A percentile compares a stretch with the other conserved stretches of the same genome.
Evolutionary conservation across 768 basidiomycete genomes (phyloP).

Genomic region (Butyriboletus loyo): DNA sequence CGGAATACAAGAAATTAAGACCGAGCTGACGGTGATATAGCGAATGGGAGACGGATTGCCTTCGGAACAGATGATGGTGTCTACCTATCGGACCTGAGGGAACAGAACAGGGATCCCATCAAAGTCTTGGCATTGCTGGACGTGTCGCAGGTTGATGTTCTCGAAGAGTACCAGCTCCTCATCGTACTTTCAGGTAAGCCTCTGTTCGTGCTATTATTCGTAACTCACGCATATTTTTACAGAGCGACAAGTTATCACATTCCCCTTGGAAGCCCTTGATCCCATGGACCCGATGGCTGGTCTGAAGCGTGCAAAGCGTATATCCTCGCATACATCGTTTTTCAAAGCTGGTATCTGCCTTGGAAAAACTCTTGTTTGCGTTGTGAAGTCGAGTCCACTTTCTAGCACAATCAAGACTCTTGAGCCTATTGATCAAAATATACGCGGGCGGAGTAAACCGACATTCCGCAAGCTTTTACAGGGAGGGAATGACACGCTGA

Average conservation of each 20-base stretch:
- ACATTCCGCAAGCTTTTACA: constrained; percentile 95
- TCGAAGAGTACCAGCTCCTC: constrained; percentile 93
- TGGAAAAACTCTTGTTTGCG: constrained; percentile 88
- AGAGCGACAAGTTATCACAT: constrained; percentile 96
- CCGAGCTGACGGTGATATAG: constrained; percentile 39
- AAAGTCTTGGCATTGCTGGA: constrained; percentile 88
- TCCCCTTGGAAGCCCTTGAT: constrained; percentile 90
- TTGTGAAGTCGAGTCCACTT: constrained; percentile 92
- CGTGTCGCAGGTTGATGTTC: constrained; percentile 91
- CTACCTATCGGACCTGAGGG: constrained; percentile 86
- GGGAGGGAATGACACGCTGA: constrained; percentile 91
- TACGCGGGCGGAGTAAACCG: constrained; percentile 76
- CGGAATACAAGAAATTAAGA: background rate
- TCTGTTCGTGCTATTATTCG: background rate
- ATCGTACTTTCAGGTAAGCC: constrained; percentile 94
- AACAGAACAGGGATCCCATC: constrained; percentile 73
- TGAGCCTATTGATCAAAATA: constrained; percentile 90
- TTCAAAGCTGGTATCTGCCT: constrained; percentile 96
- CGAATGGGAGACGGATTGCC: constrained; percentile 77
- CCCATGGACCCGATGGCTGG: constrained; percentile 87
- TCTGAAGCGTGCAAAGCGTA: constrained; percentile 89
- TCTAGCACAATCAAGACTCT: constrained; percentile 97
- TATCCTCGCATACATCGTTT: constrained; percentile 94
- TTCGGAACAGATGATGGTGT: constrained; percentile 99
- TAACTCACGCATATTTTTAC: constrained; percentile 5